Evolutionary conservation across 495 filamentous ascomycete genomes (phyloP), one percentile per base, ranked within the genome.

Genomic region (Daldinia childiae): DNA sequence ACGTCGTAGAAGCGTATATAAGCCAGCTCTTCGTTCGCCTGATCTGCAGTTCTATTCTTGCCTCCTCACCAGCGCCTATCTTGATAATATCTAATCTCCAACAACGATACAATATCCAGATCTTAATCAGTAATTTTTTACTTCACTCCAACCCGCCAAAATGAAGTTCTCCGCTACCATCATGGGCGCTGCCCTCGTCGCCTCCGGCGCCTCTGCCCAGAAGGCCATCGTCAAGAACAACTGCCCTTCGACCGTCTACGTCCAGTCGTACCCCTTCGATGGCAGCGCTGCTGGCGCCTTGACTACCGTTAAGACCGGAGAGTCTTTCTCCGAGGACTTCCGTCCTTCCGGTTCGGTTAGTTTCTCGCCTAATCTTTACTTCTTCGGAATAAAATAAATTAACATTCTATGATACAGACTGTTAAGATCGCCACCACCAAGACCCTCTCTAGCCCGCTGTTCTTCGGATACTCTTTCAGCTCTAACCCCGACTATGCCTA

Each of bases 361-460:
- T 74, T 24, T 19, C 54, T 26, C 12, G 21, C 51, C 24, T 29
- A 62, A 9, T 9, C 48, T 15, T 59, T 32, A 63, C n/a, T 6
- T 19, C 39, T 24, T 54, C 5, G 26, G 48, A 1, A 11, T 5
- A 48, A 5, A n/a, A 15, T 15, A 59, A 57, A 6, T 68, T 76
- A 63, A 77, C 56, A 32, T 3, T 6, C 26, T 48, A 56, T 64
- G 24, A 24, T 9, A 21, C 32, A 78, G 76, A 78, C 76, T 19
- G 69, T 82, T n/a, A 83, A 76, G 50, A 81, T 83, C 30, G 81
- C 69, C 1, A 79, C 66, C 0, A 81, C 74, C 60, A 79, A 74
- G 36, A 78, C 75, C 30, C 75, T 79, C 45, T 63, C 36, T 52
- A 30, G 11, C 27, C 76, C 76, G 3, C 69, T 78, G 6, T 78